Conservation (phyloP, 768 basidiomycete species). For the Psilocybe azurescens region DNA sequence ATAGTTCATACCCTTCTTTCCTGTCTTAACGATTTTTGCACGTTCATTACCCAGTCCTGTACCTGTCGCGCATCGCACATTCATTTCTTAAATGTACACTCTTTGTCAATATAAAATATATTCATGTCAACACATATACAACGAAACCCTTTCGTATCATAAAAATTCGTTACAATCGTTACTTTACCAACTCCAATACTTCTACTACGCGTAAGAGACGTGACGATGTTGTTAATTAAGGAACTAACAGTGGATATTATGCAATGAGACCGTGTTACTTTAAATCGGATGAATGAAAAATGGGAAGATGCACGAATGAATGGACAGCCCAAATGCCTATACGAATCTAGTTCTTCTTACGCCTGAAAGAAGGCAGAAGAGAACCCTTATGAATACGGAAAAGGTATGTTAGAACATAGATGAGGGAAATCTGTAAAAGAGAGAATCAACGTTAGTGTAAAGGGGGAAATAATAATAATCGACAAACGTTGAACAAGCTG, state of each 20-base stretch:
- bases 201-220: no score
- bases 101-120: neutral
- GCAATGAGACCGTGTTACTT: neutral
- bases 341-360: conserved; percentile 21
- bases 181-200: no score
- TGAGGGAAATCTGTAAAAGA: conserved; percentile 40
- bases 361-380: conserved; percentile 33
- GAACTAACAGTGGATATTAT: neutral
- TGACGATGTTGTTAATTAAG: neutral
- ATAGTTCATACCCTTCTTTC: neutral
- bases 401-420: conserved; percentile 54
- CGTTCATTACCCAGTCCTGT: no score
- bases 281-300: neutral
- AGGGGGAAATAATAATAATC: neutral
- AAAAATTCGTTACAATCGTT: neutral
- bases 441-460: neutral
- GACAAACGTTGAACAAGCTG: conserved; percentile 50
- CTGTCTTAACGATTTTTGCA: neutral
- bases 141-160: neutral
- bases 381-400: conserved; percentile 51
- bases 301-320: neutral
- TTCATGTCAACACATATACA: no score
- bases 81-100: neutral
- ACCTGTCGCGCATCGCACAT: neutral
- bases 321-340: no score